A percentile compares a stretch with the other conserved stretches of the same genome.
phyloP scores from a whole-genome alignment of 164 flowering plant species.

The Brasenia schreberi region DNA sequence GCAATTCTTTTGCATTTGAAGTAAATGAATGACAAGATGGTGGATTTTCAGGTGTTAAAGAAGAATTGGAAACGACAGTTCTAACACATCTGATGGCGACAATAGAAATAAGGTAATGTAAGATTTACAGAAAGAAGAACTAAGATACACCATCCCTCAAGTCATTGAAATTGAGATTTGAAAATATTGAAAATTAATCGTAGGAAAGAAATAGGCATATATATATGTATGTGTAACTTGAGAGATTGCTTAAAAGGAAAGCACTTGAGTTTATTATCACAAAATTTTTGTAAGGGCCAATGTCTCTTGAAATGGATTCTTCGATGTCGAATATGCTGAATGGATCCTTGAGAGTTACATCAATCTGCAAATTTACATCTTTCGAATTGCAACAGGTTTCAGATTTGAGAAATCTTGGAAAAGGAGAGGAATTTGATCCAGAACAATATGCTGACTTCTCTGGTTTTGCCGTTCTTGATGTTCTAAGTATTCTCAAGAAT shows the following conservation, averaged over 20 bases:
- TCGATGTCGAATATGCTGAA: constrained; percentile 66
- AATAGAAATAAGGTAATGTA: too few relatives aligned
- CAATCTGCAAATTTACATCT: constrained; percentile 23
- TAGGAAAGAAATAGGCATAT: too few relatives aligned
- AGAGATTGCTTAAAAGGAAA: constrained; percentile 58
- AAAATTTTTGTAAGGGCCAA: constrained; percentile 93
- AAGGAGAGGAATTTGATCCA: constrained; percentile 29
- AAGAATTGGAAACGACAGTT: too few relatives aligned
- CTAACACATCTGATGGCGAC: too few relatives aligned
- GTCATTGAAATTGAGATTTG: too few relatives aligned
- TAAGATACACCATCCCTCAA: too few relatives aligned
- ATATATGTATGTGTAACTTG: constrained; percentile 34
- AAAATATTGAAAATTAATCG: too few relatives aligned
- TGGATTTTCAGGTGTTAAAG: too few relatives aligned
- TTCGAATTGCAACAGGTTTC: neutral
- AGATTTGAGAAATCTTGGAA: neutral
- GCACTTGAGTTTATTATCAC: constrained; percentile 61
- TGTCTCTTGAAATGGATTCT: constrained; percentile 76
- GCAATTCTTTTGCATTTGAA: too few relatives aligned
- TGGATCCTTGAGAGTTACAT: constrained; percentile 75
- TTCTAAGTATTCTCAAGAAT: constrained; percentile 57
- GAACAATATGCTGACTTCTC: constrained; percentile 51
- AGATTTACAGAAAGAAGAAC: too few relatives aligned
- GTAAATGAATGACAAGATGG: too few relatives aligned
- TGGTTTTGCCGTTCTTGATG: constrained; percentile 59